phyloP scores from a whole-genome alignment of 2,329 filamentous ascomycete species.

The Remersonia thermophila region DNA sequence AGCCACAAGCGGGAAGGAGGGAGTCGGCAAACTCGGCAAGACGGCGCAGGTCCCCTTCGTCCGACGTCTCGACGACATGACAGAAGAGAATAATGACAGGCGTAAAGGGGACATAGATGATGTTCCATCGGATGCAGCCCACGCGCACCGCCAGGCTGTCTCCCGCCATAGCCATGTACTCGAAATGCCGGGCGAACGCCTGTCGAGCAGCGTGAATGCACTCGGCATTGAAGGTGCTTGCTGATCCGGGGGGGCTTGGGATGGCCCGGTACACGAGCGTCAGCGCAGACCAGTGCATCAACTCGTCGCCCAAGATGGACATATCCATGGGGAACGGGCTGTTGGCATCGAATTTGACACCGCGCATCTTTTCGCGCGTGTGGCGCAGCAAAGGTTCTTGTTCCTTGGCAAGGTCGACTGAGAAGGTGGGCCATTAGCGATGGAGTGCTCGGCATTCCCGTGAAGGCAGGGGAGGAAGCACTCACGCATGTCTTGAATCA shows the following conservation, averaged over 20 bases:
- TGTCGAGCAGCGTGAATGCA: constrained; percentile 39
- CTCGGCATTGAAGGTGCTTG: constrained; percentile 31
- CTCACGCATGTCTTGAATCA: constrained; percentile 21
- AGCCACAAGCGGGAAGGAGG: constrained; percentile 36
- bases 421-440: background rate
- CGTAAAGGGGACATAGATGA: constrained; percentile 44
- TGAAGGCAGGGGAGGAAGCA: constrained; percentile 10
- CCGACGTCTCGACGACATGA: constrained; percentile 41
- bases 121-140: constrained; percentile 42
- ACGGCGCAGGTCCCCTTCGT: constrained; percentile 39
- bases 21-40: constrained; percentile 45
- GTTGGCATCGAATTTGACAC: constrained; percentile 21
- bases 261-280: constrained; percentile 42
- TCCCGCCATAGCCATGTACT: constrained; percentile 32
- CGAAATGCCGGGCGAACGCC: constrained; percentile 33
- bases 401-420: constrained; percentile 20
- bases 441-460: too few species aligned
- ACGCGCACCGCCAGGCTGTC: constrained; percentile 29
- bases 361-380: constrained; percentile 7
- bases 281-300: constrained; percentile 35
- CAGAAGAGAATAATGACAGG: constrained; percentile 50
- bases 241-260: constrained; percentile 31
- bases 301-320: constrained; percentile 34
- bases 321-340: constrained; percentile 30
- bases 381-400: constrained; percentile 8